Conservation (phyloP, 257 asterid genomes). For the Pogostemon cablin region DNA sequence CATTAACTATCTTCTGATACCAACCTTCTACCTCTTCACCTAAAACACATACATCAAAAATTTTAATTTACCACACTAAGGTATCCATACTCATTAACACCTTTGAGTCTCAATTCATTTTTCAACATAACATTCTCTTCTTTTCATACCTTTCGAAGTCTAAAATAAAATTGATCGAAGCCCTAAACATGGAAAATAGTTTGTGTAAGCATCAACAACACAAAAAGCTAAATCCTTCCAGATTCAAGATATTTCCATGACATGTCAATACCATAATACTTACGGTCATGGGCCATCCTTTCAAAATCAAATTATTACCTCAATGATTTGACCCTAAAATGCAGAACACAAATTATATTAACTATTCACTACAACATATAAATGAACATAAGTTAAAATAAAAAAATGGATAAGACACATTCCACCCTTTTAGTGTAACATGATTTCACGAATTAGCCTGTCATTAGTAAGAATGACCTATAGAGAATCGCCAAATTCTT, state of each 20-base stretch:
- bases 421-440: neutral
- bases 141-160: conserved; percentile 52
- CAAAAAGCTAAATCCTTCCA: neutral
- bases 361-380: conserved; percentile 20
- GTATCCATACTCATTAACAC: conserved; percentile 40
- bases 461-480: conserved; percentile 6
- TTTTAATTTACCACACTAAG: conserved; percentile 42
- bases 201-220: neutral
- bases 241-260: neutral
- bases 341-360: conserved; percentile 27
- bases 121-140: conserved; percentile 53
- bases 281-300: conserved; percentile 99
- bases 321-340: conserved; percentile 88
- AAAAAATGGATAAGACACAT: neutral
- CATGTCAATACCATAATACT: conserved; percentile 38
- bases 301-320: conserved; percentile 89
- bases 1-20: conserved; percentile 48
- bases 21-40: conserved; percentile 40
- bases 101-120: conserved; percentile 48
- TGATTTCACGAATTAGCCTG: conserved; percentile 17
- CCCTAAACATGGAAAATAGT: conserved; percentile 41
- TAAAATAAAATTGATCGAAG: conserved; percentile 84
- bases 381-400: neutral
- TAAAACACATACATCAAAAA: conserved; percentile 38
- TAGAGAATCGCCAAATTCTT: conserved; percentile 15